These are phyloP conservation scores for Jamesozyma piceae DNA, from an alignment of 805 yeast species.

Conservation along the genomic window DNA sequence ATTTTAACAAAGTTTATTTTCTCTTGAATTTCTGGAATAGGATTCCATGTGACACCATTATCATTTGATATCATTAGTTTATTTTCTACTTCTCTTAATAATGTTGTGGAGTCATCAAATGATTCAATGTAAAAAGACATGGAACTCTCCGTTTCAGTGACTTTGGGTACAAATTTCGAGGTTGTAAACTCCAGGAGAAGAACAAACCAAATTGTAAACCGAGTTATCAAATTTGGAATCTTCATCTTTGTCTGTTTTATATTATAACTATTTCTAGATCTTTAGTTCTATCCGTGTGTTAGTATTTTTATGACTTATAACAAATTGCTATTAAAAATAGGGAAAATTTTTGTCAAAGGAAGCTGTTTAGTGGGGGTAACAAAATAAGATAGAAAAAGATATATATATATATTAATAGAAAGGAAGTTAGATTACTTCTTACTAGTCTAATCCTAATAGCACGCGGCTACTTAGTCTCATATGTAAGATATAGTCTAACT, in stretches of 20 bases:
- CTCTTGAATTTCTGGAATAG: conserved; percentile 6
- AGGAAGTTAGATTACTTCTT: too few relatives aligned
- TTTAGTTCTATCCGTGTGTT: too few relatives aligned
- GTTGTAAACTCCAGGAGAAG: neutral
- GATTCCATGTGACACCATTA: conserved; percentile 43
- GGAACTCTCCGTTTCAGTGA: conserved; percentile 6
- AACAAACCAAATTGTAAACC: neutral
- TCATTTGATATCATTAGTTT: conserved; percentile 35
- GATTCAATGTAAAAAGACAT: conserved; percentile 6
- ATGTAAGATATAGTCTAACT: too few relatives aligned
- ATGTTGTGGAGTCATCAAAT: conserved; percentile 47
- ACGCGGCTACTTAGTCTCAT: too few relatives aligned
- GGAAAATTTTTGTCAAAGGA: too few relatives aligned
- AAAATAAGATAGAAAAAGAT: too few relatives aligned
- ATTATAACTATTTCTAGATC: too few relatives aligned
- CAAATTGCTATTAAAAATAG: too few relatives aligned
- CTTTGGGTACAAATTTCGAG: conserved; percentile 15
- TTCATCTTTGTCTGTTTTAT: neutral
- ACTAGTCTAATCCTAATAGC: too few relatives aligned
- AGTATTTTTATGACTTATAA: too few relatives aligned
- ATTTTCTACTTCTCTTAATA: conserved; percentile 28
- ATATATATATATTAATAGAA: too few relatives aligned
- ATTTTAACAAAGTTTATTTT: conserved; percentile 3
- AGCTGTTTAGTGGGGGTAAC: too few relatives aligned
- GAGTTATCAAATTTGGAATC: neutral